Conservation (phyloP, 768 basidiomycete genomes). For the Rhodocollybia butyracea region DNA sequence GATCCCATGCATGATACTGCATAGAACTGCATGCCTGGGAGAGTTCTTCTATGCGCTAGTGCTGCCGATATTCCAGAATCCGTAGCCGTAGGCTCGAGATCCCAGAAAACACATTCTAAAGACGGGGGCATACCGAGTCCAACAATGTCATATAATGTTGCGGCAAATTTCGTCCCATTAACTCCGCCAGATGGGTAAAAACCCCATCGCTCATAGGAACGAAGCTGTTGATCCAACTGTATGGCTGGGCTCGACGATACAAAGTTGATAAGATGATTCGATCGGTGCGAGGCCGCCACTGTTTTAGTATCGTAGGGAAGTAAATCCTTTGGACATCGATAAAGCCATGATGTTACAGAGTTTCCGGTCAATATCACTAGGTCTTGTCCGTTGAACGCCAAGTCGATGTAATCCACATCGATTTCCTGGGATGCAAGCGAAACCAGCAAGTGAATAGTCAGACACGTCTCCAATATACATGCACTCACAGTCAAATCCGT, state of each 20-base stretch:
- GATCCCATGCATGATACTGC: neutral
- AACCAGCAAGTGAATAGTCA: neutral
- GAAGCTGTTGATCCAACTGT: neutral
- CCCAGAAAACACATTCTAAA: neutral
- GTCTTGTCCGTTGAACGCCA: neutral
- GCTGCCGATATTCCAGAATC: neutral
- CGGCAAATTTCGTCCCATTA: neutral
- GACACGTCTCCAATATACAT: neutral
- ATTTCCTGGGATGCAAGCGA: neutral
- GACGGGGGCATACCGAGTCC: neutral
- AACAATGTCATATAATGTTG: neutral
- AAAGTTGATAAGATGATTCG: neutral
- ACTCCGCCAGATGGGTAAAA: neutral
- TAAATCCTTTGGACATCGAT: neutral
- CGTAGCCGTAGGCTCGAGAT: neutral
- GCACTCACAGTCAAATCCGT: neutral
- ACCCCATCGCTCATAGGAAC: neutral
- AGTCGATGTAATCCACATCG: neutral
- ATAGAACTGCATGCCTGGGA: neutral
- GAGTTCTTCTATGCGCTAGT: neutral
- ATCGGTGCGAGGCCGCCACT: no score
- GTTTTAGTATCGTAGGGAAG: neutral
- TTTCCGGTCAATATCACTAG: neutral
- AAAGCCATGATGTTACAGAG: neutral
- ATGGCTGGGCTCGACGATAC: neutral